Percentiles rank a stretch among this genome's conserved stretches.
Evolutionary conservation across 352 stramenopile species (phyloP).

Genomic region (Hyaloperonospora arabidopsidis): DNA sequence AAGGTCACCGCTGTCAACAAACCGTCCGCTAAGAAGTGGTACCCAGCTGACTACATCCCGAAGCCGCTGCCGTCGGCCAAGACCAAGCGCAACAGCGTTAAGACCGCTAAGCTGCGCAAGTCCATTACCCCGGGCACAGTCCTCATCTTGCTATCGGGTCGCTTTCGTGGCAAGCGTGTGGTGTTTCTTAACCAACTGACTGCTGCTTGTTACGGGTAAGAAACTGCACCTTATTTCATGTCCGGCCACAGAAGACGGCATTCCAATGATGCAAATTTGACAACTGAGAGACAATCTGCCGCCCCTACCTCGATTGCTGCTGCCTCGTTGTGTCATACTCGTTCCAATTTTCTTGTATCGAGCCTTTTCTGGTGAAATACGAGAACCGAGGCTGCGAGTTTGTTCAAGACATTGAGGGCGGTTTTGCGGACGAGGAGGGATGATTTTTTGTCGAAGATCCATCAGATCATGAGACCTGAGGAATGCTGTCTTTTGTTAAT

Average conservation of each 20-base stretch:
- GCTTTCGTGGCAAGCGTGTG: slow-evolving; percentile 96
- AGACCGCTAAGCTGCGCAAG: slow-evolving; percentile 91
- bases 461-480: slow-evolving; percentile 88
- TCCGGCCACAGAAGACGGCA: slow-evolving; percentile 1
- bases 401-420: neutral
- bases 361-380: neutral
- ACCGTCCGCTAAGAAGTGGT: slow-evolving; percentile 56
- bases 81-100: slow-evolving; percentile 65
- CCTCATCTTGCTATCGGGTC: slow-evolving; percentile 94
- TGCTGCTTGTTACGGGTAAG: slow-evolving; percentile 95
- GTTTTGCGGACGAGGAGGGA: slow-evolving; percentile 2
- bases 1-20: slow-evolving; percentile 16
- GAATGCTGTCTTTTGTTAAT: slow-evolving; percentile 23
- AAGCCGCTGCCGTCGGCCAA: slow-evolving; percentile 55
- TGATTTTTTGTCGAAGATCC: slow-evolving; percentile 44
- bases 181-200: slow-evolving; percentile 97
- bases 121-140: slow-evolving; percentile 95
- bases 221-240: neutral
- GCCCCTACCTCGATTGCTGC: slow-evolving; percentile 7
- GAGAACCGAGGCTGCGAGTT: neutral
- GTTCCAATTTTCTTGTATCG: neutral
- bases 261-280: slow-evolving; percentile 74
- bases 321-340: slow-evolving; percentile 1
- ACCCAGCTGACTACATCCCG: slow-evolving; percentile 58
- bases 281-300: slow-evolving; percentile 40